Base-by-base conservation (phyloP, 805 yeast species). In the Starmerella powellii region DNA sequence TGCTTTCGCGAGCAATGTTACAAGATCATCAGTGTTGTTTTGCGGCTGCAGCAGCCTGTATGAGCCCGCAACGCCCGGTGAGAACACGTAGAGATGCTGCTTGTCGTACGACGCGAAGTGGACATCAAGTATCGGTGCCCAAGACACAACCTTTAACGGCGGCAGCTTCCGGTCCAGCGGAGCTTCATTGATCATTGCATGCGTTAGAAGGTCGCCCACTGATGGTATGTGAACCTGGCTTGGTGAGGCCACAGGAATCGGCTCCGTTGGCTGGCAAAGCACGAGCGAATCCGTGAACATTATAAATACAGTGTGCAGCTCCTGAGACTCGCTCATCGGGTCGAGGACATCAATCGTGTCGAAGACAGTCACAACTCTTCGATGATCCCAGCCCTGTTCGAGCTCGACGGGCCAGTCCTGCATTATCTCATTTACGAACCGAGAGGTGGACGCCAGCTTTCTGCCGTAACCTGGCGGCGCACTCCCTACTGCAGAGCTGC, bases 351-450 rank as follows among this genome's bases (percentile, higher is more conserved):
- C 66, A 6, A 58, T 52, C 1, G 69, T 68, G 44, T 74, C 80
- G 48, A 70, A 69, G 2, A 87, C 78, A 0, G 88, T 80, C 10
- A 88, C 86, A 3, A 88, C 91, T 46, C 93, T 71, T 48, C 97
- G 68, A 29, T 79, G 73, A 23, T 85, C 58, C 96, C 95, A 87
- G 17, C 94, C 94, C 56, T 77, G 79, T 49, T 83, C 94, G 19
- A 88, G 65, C 49, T 80, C 87, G 0, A 73, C 63, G 0, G 97
- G 97, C 96, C 96, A 87, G 11, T 74, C 76, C 13, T 74, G 68
- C 3, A 95, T 94, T 16, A 86, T 60, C 52, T 86, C 95, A 0
- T 93, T 78, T 38, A 88, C 63, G 3, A 88, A 69, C 58, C 85
- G 86, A 0, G 96, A 96, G 11, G 45, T 37, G 12, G 42, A 29